Conservation (phyloP, 352 stramenopile genomes). For the Globisporangium apiculatum region DNA sequence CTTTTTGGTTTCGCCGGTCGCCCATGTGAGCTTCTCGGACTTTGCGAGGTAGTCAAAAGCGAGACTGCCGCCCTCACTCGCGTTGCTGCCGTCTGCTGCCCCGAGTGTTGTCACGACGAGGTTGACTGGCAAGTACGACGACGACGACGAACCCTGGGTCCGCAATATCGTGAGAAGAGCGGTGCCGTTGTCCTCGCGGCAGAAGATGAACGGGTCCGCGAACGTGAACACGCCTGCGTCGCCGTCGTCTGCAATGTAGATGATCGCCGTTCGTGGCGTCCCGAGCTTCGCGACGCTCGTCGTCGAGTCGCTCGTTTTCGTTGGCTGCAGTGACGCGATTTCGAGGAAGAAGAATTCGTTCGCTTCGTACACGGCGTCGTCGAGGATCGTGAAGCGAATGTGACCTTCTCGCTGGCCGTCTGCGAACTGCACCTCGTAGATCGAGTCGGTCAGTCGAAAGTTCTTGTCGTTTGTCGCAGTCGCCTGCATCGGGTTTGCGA, state of each 20-base stretch:
- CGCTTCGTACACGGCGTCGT: conserved; percentile 49
- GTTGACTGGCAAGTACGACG: conserved; percentile 49
- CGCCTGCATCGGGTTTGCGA: conserved; percentile 33
- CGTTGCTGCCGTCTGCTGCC: conserved; percentile 38
- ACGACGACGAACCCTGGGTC: conserved; percentile 41
- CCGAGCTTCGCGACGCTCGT: conserved; percentile 33
- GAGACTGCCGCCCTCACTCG: conserved; percentile 46
- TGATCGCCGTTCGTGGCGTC: conserved; percentile 14
- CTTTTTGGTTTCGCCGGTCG: conserved; percentile 42
- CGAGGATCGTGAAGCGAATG: conserved; percentile 46
- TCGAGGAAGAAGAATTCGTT: conserved; percentile 66
- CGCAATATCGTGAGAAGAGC: conserved; percentile 48
- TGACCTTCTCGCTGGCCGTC: conserved; percentile 37
- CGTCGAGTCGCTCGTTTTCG: conserved; percentile 23
- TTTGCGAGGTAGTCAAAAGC: conserved; percentile 58
- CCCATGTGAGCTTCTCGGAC: conserved; percentile 46
- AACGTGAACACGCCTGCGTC: conserved; percentile 66
- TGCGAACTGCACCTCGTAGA: conserved; percentile 36
- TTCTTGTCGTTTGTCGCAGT: conserved; percentile 60
- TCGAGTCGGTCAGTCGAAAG: conserved; percentile 34
- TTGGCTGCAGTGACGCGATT: conserved; percentile 25
- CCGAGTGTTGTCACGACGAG: conserved; percentile 41
- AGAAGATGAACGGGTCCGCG: conserved; percentile 40
- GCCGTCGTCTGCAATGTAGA: conserved; percentile 56
- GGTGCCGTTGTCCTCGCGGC: conserved; percentile 54